Conservation (phyloP, 83 land plant genomes). For the Thuja plicata region DNA sequence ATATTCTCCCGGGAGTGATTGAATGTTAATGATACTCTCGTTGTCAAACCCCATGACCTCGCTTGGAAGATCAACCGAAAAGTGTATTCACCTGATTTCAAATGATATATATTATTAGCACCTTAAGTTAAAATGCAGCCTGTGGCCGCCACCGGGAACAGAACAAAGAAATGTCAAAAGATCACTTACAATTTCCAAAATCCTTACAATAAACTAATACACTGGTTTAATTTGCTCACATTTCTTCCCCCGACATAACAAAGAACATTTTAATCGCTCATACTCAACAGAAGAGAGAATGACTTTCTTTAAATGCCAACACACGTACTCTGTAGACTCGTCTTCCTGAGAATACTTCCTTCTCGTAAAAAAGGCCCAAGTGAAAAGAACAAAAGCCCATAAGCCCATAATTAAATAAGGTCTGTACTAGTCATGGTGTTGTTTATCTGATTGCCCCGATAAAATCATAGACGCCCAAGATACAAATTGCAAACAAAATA, state of each 20-base stretch:
- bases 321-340: neutral
- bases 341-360: neutral
- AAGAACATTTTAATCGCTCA: neutral
- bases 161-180: neutral
- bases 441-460: too few relatives aligned
- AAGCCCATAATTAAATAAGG: neutral
- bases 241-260: neutral
- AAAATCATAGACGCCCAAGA: too few relatives aligned
- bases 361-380: neutral
- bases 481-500: too few relatives aligned
- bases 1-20: conserved; percentile 70
- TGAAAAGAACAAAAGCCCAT: neutral
- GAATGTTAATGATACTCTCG: conserved; percentile 73
- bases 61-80: neutral
- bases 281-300: neutral
- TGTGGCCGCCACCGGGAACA: neutral
- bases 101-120: neutral
- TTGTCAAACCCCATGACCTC: conserved; percentile 74
- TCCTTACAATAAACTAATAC: neutral
- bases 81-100: neutral
- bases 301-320: neutral
- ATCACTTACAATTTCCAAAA: neutral
- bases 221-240: neutral
- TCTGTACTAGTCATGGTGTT: too few relatives aligned
- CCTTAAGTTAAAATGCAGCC: neutral